Conservation (phyloP, 2,329 filamentous ascomycete species). For the Neofusicoccum sp. region DNA sequence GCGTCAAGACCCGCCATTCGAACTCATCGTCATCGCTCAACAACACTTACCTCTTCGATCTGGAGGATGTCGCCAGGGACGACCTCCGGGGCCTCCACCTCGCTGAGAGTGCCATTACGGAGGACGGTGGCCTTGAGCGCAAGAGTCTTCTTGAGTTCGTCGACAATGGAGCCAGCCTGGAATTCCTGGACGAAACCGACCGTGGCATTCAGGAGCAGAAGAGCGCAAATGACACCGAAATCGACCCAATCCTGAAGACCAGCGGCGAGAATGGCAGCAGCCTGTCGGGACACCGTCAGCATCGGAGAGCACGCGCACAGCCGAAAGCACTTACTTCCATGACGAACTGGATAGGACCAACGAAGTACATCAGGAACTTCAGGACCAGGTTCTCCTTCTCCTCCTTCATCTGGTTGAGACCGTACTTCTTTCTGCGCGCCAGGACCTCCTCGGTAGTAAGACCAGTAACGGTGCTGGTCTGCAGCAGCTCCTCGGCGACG, state of each 20-base stretch:
- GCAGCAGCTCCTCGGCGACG: slow-evolving; percentile 71
- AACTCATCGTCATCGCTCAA: too few species aligned
- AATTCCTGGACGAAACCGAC: slow-evolving; percentile 90
- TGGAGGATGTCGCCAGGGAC: slow-evolving; percentile 89
- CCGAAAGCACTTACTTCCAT: slow-evolving; percentile 65
- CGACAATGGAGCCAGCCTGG: slow-evolving; percentile 86
- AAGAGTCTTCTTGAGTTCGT: slow-evolving; percentile 86
- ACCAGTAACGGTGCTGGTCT: slow-evolving; percentile 68
- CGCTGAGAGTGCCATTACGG: slow-evolving; percentile 73
- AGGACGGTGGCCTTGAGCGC: slow-evolving; percentile 85
- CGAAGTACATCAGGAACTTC: slow-evolving; percentile 79
- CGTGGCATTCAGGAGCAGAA: slow-evolving; percentile 77
- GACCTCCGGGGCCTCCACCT: slow-evolving; percentile 78
- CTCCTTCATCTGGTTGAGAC: slow-evolving; percentile 87
- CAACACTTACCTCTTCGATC: slow-evolving; percentile 66
- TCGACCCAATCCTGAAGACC: slow-evolving; percentile 89
- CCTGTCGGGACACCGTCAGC: slow-evolving; percentile 40
- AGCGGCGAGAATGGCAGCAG: slow-evolving; percentile 75
- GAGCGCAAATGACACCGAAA: slow-evolving; percentile 84
- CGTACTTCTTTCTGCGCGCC: slow-evolving; percentile 65
- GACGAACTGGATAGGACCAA: slow-evolving; percentile 89
- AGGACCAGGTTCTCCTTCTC: slow-evolving; percentile 81
- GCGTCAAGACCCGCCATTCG: not conserved
- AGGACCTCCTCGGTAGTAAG: slow-evolving; percentile 61
- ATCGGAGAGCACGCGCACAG: not conserved